A percentile compares a stretch with the other conserved stretches of the same genome.
These are phyloP conservation scores for Aspergillus flavus DNA, from an alignment of 2,329 filamentous ascomycete genomes.

Conservation along the genomic window DNA sequence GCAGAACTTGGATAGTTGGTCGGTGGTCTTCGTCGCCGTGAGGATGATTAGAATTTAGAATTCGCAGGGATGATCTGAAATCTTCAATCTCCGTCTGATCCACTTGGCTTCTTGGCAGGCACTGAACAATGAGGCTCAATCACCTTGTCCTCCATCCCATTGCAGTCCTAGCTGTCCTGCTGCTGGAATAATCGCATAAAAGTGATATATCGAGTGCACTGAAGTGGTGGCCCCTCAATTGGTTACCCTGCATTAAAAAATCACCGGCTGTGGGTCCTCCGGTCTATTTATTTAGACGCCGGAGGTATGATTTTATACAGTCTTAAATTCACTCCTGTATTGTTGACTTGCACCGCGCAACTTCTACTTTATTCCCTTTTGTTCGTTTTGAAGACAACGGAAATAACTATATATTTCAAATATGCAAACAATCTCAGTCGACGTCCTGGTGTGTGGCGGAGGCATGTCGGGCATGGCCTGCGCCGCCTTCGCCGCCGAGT, in stretches of 20 bases:
- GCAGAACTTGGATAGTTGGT: not conserved
- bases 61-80: no score
- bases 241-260: not conserved
- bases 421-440: constrained; percentile 26
- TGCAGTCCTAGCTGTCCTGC: not conserved
- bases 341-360: not conserved
- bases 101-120: not conserved
- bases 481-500: constrained; percentile 28
- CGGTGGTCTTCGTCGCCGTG: no score
- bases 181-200: no score
- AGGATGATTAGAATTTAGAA: no score
- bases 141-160: no score
- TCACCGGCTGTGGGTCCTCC: constrained; percentile 1
- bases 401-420: not conserved
- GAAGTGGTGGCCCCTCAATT: not conserved
- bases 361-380: no score
- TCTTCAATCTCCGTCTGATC: not conserved
- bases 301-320: not conserved
- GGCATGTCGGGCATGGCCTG: constrained; percentile 34
- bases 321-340: not conserved
- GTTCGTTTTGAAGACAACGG: no score
- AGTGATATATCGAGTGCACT: no score
- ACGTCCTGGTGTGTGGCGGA: constrained; percentile 31
- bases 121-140: no score
- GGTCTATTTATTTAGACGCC: constrained; percentile 14